A percentile compares a stretch with the other conserved stretches of the same genome.
Evolutionary conservation across 192 early-diverging fungal genomes (phyloP).

Genomic region (Phycomyces nitens): DNA sequence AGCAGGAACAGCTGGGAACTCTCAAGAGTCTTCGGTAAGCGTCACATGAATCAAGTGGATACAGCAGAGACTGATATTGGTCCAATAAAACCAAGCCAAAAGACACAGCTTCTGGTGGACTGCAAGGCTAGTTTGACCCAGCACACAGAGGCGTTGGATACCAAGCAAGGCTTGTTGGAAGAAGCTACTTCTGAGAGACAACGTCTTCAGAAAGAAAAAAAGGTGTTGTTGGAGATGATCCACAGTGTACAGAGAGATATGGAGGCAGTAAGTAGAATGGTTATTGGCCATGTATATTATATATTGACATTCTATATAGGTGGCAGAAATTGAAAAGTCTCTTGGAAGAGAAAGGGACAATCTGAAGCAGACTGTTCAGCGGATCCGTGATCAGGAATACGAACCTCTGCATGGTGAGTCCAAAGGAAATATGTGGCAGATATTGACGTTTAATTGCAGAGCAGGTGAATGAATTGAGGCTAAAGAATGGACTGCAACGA

Average conservation of each 20-base stretch:
- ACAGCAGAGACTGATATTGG: no score
- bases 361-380: conserved; percentile 14
- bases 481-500: conserved; percentile 19
- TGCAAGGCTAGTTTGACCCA: conserved; percentile 23
- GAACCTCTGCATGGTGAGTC: conserved; percentile 32
- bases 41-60: no score
- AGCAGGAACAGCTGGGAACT: no score
- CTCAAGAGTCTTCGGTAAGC: no score
- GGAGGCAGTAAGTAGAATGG: conserved; percentile 17
- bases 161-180: conserved; percentile 28
- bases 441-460: conserved; percentile 10
- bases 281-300: neutral
- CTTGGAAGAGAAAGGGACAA: conserved; percentile 29
- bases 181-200: conserved; percentile 30
- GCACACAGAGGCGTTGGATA: conserved; percentile 23
- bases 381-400: conserved; percentile 25
- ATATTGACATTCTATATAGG: conserved; percentile 2
- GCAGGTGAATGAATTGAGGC: conserved; percentile 26
- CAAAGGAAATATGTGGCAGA: neutral
- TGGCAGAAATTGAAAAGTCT: conserved; percentile 21
- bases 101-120: conserved; percentile 28
- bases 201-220: conserved; percentile 24
- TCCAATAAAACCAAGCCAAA: conserved; percentile 11
- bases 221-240: conserved; percentile 29
- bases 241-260: conserved; percentile 34